These are phyloP conservation scores for Penicillium sp. DNA, from an alignment of 2,329 filamentous ascomycete genomes.

Conservation along the genomic window DNA sequence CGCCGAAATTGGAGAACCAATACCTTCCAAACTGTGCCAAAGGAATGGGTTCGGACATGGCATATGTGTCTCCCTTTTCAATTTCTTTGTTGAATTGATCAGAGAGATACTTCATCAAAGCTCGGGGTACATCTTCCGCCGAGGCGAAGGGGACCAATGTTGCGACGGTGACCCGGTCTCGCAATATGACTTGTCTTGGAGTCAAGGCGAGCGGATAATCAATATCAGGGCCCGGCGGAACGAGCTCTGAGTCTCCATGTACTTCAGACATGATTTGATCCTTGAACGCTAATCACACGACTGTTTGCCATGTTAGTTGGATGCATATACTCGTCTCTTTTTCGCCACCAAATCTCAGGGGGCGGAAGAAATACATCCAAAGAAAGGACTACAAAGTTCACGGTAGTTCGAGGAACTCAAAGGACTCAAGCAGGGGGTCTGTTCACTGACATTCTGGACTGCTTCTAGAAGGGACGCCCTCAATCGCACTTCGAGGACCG, in stretches of 20 bases:
- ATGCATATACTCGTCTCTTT: constrained; percentile 1
- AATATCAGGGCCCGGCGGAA: constrained; percentile 32
- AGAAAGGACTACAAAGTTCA: constrained; percentile 1
- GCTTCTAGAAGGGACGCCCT: constrained; percentile 24
- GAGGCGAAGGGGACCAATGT: constrained; percentile 81
- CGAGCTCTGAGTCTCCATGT: constrained; percentile 36
- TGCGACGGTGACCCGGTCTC: constrained; percentile 80
- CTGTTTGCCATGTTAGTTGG: constrained; percentile 37
- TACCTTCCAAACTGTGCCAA: constrained; percentile 76
- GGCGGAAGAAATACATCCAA: constrained; percentile 1
- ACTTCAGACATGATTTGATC: constrained; percentile 38
- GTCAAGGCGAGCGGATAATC: constrained; percentile 68
- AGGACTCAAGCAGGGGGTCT: constrained; percentile 12
- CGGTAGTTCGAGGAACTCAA: background rate
- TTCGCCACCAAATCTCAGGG: constrained; percentile 1
- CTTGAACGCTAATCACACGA: constrained; percentile 32
- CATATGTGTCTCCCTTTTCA: constrained; percentile 88
- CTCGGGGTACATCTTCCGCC: constrained; percentile 72
- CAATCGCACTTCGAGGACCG: constrained; percentile 43
- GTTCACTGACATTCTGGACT: constrained; percentile 27
- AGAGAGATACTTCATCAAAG: constrained; percentile 74
- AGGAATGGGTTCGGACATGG: constrained; percentile 76
- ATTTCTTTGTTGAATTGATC: constrained; percentile 89
- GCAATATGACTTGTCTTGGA: constrained; percentile 76
- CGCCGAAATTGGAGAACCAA: constrained; percentile 90